Base-by-base conservation (phyloP, 768 basidiomycete genomes). In the Pleurotus pulmonarius region DNA sequence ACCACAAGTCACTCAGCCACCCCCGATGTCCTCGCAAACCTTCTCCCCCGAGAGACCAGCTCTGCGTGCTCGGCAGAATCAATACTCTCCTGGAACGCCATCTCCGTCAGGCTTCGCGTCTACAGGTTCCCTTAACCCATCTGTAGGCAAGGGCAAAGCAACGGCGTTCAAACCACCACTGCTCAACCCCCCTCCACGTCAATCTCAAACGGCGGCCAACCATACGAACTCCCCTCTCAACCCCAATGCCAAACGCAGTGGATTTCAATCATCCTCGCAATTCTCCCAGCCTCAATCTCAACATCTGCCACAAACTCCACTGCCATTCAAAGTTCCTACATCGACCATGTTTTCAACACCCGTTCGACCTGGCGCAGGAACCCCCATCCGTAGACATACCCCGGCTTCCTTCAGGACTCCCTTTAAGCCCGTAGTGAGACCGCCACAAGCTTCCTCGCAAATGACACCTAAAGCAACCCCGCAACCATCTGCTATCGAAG, bases 341-440 rank as follows among this genome's bases (percentile, higher is more conserved):
- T 16, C 57, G 37, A 20, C 59, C 6, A 37, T 56, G 24, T 60
- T 63, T 44, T 52, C 55, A 8, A 64, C 66, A 15, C 64, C 64
- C 11, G 26, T 55, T 22, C 51, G 46, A 20, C 16, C 67, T 13
- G 49, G 57, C 16, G 43, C n/a, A 16, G 7, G 43, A 26, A 55
- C 51, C 18, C 46, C 55, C 13, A 53, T 26, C 13, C 8, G 59
- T 22, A 67, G 67, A 49, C 66, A 58, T 26, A 67, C 68, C 5
- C 69, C 75, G 34, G 69, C 73, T 8, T 73, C 73, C 46, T 34
- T 48, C 9, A 60, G 49, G 5, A 87, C 85, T 1, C 86, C 86
- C 0, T 88, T 88, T 65, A 88, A 87, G 62, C 53, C 67, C 4
- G 80, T 78, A 24, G 72, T 79, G 71, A 72, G 70, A 59, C 78